Evolutionary conservation across 345 rosid genomes (phyloP).

Genomic region (Eucalyptus regnans): DNA sequence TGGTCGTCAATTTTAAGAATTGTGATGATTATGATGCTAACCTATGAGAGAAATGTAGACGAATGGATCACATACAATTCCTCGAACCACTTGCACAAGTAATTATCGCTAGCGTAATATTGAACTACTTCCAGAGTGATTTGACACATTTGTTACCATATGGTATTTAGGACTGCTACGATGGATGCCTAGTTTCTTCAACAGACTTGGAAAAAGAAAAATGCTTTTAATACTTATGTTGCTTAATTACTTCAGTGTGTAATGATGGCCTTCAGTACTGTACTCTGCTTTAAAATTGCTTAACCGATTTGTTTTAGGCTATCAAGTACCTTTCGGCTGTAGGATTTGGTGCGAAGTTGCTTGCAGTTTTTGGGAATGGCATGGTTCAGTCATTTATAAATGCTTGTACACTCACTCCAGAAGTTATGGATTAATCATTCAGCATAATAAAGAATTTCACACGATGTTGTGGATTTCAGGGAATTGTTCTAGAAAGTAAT

Average conservation of each 20-base stretch:
- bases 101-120: background rate
- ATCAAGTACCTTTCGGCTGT: slow-evolving; percentile 89
- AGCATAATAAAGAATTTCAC: background rate
- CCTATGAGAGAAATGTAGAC: background rate
- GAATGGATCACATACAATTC: background rate
- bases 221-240: background rate
- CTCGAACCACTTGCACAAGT: background rate
- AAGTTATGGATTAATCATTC: slow-evolving; percentile 19
- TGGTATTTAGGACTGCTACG: background rate
- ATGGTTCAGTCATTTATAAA: slow-evolving; percentile 89
- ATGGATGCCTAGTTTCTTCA: background rate
- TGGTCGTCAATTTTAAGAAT: background rate
- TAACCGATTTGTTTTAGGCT: slow-evolving; percentile 31
- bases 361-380: slow-evolving; percentile 84
- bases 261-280: background rate
- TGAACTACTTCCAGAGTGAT: background rate
- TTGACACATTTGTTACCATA: background rate
- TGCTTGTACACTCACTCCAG: slow-evolving; percentile 73
- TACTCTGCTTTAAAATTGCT: slow-evolving; percentile 1
- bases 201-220: background rate
- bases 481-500: background rate
- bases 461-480: background rate
- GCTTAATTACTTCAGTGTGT: background rate
- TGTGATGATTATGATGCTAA: background rate
- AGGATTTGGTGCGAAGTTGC: slow-evolving; percentile 95